Evolutionary conservation across 495 filamentous ascomycete species (phyloP).

Genomic region (Hyaloscypha finlandica): DNA sequence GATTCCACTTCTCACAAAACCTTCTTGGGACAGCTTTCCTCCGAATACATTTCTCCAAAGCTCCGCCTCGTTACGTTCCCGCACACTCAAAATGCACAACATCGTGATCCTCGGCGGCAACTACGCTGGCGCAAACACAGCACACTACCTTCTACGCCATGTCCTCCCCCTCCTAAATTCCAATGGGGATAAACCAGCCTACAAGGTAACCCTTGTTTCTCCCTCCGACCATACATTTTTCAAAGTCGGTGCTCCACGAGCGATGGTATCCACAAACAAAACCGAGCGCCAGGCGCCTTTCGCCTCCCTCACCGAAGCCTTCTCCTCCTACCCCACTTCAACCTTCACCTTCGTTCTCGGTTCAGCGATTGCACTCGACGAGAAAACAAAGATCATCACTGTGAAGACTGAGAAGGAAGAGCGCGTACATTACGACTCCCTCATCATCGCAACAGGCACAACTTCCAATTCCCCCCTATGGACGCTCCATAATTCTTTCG

Average conservation of each 20-base stretch:
- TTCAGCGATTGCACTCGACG: constrained; percentile 49
- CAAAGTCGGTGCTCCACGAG: constrained; percentile 49
- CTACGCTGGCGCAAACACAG: constrained; percentile 48
- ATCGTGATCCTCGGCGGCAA: constrained; percentile 55
- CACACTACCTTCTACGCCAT: constrained; percentile 55
- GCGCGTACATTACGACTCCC: constrained; percentile 44
- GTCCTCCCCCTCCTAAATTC: constrained; percentile 40
- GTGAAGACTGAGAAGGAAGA: constrained; percentile 40
- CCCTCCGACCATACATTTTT: constrained; percentile 45
- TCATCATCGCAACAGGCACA: constrained; percentile 45
- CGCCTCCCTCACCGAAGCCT: constrained; percentile 40
- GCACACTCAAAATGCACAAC: constrained; percentile 29
- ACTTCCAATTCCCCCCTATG: constrained; percentile 49
- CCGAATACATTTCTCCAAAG: neutral
- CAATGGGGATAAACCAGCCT: neutral
- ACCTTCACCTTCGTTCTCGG: constrained; percentile 60
- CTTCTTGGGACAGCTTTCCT: neutral
- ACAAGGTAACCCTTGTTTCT: constrained; percentile 46
- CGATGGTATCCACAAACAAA: constrained; percentile 45
- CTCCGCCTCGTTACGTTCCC: neutral
- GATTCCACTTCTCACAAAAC: neutral
- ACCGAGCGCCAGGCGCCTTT: constrained; percentile 53
- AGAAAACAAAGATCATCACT: constrained; percentile 40
- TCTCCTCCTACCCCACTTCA: constrained; percentile 43
- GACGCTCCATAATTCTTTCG: constrained; percentile 36